phyloP scores from a whole-genome alignment of 495 filamentous ascomycete genomes.

The Parachaetomium inaequale region DNA sequence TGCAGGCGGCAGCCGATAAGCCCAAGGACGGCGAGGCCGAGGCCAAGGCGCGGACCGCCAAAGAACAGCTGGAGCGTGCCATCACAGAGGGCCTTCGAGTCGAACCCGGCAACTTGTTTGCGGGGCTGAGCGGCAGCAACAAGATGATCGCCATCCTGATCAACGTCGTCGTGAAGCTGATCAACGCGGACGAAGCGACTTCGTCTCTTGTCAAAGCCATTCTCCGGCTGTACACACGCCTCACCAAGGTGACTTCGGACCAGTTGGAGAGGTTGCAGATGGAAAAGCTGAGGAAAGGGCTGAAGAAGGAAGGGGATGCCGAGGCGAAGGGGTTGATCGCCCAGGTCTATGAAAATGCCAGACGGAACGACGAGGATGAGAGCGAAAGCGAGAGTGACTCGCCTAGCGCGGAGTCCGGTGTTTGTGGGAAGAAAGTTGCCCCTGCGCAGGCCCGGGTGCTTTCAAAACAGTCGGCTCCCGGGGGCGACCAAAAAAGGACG shows the following conservation, averaged over 20 bases:
- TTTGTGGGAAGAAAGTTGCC: slow-evolving; percentile 7
- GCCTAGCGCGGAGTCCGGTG: slow-evolving; percentile 22
- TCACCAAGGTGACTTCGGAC: slow-evolving; percentile 58
- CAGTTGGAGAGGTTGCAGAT: slow-evolving; percentile 65
- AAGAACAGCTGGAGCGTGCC: slow-evolving; percentile 21
- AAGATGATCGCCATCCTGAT: slow-evolving; percentile 50
- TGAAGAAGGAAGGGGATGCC: slow-evolving; percentile 63
- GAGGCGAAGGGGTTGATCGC: slow-evolving; percentile 49
- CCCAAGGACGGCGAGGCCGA: slow-evolving; percentile 5
- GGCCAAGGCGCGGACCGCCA: slow-evolving; percentile 15
- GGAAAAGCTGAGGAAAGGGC: slow-evolving; percentile 56
- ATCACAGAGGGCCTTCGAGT: slow-evolving; percentile 21
- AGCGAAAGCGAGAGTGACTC: slow-evolving; percentile 15
- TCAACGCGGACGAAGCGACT: slow-evolving; percentile 62
- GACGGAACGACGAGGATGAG: slow-evolving; percentile 27
- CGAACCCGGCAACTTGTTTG: slow-evolving; percentile 35
- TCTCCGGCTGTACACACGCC: slow-evolving; percentile 61
- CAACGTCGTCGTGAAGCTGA: slow-evolving; percentile 63
- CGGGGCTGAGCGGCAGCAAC: slow-evolving; percentile 46
- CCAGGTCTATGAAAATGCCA: slow-evolving; percentile 39
- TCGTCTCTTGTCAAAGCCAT: slow-evolving; percentile 60
- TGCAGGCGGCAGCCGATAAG: slow-evolving; percentile 12
- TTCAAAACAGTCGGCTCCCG: slow-evolving; percentile 12
- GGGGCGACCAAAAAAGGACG: slow-evolving; percentile 16
- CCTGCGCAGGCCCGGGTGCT: not conserved